Conservation (phyloP, 2,329 filamentous ascomycete genomes). For the Bipolaris sorokiniana region DNA sequence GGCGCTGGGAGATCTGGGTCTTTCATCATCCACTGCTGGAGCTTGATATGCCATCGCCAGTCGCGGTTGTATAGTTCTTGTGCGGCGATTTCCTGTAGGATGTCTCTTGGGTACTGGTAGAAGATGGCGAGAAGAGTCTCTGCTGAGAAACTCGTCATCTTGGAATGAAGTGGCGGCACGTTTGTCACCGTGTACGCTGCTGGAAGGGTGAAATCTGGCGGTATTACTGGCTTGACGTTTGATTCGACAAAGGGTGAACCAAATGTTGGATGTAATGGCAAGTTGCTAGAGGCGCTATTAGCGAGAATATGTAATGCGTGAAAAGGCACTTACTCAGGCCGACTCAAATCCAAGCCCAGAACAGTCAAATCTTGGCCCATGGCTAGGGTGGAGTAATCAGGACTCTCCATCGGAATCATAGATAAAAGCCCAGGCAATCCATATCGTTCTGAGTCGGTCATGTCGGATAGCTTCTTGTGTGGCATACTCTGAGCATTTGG, state of each 20-base stretch:
- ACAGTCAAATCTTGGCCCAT: slow-evolving; percentile 69
- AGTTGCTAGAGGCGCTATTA: slow-evolving; percentile 45
- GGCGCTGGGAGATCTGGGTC: slow-evolving; percentile 55
- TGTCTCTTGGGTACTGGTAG: slow-evolving; percentile 70
- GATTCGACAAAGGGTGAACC: slow-evolving; percentile 67
- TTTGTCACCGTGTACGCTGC: slow-evolving; percentile 70
- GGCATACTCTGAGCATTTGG: slow-evolving; percentile 45
- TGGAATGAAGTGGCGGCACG: slow-evolving; percentile 65
- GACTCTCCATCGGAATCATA: slow-evolving; percentile 62
- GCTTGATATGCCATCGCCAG: slow-evolving; percentile 62
- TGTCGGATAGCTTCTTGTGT: slow-evolving; percentile 59
- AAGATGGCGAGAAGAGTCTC: slow-evolving; percentile 74
- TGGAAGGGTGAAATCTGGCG: slow-evolving; percentile 67
- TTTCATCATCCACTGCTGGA: slow-evolving; percentile 63
- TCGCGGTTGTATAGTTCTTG: slow-evolving; percentile 63
- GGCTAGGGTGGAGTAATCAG: slow-evolving; percentile 59
- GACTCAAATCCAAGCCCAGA: slow-evolving; percentile 68
- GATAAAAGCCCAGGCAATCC: slow-evolving; percentile 65
- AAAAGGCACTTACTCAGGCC: slow-evolving; percentile 59
- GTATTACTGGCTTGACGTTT: slow-evolving; percentile 63
- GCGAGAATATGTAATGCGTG: neutral
- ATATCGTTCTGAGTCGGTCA: slow-evolving; percentile 66
- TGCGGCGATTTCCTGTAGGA: slow-evolving; percentile 70
- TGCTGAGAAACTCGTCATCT: slow-evolving; percentile 64
- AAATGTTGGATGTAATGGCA: slow-evolving; percentile 68